phyloP scores from a whole-genome alignment of 2,329 filamentous ascomycete genomes.

The Cordyceps cicadae region DNA sequence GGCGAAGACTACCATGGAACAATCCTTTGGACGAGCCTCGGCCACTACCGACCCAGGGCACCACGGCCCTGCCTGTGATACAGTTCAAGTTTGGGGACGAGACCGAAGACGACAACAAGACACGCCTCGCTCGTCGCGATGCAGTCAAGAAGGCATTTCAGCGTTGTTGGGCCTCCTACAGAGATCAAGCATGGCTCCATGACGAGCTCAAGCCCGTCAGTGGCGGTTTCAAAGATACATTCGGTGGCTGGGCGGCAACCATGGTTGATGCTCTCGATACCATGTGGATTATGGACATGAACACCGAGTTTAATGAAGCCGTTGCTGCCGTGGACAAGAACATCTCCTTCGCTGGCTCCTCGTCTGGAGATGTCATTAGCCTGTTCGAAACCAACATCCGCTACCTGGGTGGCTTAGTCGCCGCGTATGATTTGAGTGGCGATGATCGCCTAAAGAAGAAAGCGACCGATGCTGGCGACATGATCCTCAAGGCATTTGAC shows the following conservation, averaged over 20 bases:
- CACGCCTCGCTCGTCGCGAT: conserved; percentile 28
- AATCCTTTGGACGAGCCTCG: conserved; percentile 1
- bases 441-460: conserved; percentile 37
- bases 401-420: conserved; percentile 43
- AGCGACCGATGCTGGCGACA: conserved; percentile 41
- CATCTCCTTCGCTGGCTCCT: conserved; percentile 42
- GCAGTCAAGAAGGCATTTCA: conserved; percentile 35
- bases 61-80: neutral
- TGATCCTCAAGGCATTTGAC: conserved; percentile 45
- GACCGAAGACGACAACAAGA: conserved; percentile 13
- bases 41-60: neutral
- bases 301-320: conserved; percentile 47
- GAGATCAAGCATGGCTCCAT: conserved; percentile 40
- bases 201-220: conserved; percentile 44
- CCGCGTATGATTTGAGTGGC: conserved; percentile 41
- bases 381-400: conserved; percentile 48
- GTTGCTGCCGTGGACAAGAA: conserved; percentile 37
- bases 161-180: conserved; percentile 43
- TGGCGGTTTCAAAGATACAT: conserved; percentile 37
- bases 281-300: conserved; percentile 53
- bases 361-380: conserved; percentile 31
- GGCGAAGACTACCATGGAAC: conserved; percentile 8
- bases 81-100: conserved; percentile 13
- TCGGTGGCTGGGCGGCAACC: conserved; percentile 50
- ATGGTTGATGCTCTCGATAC: conserved; percentile 54